Conservation (phyloP, 345 rosid species). For the Citrus inodora region DNA sequence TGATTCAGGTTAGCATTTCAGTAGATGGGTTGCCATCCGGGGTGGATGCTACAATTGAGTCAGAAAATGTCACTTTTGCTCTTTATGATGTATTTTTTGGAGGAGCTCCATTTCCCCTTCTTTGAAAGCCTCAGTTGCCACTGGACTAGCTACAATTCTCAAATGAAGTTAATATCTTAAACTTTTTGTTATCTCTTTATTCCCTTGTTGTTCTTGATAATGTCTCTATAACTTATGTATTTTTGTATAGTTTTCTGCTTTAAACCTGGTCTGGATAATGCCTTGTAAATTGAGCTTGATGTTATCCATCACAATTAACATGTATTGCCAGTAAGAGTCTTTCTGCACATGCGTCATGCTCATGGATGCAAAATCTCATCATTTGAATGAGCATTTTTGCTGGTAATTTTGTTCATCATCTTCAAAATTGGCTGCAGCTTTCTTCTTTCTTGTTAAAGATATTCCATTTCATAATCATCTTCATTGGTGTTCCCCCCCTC, state of each 20-base stretch:
- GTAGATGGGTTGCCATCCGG: slow-evolving; percentile 47
- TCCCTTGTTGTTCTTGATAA: not conserved
- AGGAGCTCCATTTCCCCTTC: slow-evolving; percentile 72
- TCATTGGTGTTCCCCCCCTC: too few species aligned
- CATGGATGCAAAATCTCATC: not conserved
- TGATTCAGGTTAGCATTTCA: slow-evolving; percentile 58
- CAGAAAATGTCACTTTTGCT: slow-evolving; percentile 52
- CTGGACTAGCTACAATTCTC: slow-evolving; percentile 43
- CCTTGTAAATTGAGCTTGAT: not conserved
- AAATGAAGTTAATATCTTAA: slow-evolving; percentile 22
- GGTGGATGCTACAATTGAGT: slow-evolving; percentile 59
- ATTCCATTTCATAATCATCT: too few species aligned
- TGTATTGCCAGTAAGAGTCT: not conserved
- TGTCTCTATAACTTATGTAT: not conserved
- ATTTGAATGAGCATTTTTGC: not conserved
- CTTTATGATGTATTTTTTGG: slow-evolving; percentile 81
- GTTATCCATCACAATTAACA: not conserved
- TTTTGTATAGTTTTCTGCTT: not conserved
- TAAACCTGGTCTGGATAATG: not conserved
- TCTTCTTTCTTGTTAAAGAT: not conserved
- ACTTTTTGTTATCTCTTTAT: not conserved
- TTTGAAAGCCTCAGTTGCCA: slow-evolving; percentile 58
- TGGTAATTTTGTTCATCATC: not conserved
- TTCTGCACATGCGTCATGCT: not conserved
- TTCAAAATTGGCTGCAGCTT: not conserved